A percentile compares a stretch with the other conserved stretches of the same genome.
Conservation (phyloP, 148 eudicot species). For the Fagopyrum esculentum region DNA sequence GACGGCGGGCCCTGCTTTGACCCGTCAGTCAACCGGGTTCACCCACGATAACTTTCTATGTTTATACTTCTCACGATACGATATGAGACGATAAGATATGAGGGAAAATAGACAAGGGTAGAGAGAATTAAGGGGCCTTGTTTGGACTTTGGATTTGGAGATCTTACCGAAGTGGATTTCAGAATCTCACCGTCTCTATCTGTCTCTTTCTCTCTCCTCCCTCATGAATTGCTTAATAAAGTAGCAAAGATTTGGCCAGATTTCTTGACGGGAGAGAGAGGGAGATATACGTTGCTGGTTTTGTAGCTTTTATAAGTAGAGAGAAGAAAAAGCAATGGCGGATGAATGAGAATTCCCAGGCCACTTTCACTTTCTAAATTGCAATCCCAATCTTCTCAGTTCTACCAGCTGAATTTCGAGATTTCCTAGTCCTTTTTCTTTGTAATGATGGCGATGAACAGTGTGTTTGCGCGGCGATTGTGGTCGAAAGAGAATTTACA, state of each 20-base stretch:
- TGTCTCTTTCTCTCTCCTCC: constrained; percentile 18
- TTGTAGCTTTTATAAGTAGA: neutral
- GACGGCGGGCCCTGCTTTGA: constrained; percentile 6
- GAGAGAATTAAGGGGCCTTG: constrained; percentile 1
- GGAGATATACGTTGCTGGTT: constrained; percentile 15
- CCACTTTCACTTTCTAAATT: neutral
- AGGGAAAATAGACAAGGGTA: neutral
- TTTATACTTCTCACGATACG: neutral
- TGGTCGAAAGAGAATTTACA: constrained; percentile 13
- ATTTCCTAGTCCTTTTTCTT: neutral
- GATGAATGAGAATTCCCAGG: neutral
- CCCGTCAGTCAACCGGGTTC: neutral
- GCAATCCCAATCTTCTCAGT: neutral
- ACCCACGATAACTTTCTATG: neutral
- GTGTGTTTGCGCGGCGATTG: constrained; percentile 22
- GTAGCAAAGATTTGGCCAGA: constrained; percentile 14
- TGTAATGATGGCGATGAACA: constrained; percentile 30
- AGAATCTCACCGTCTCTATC: constrained; percentile 31
- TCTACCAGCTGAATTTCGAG: too few relatives aligned
- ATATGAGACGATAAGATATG: neutral
- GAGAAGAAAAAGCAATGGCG: neutral
- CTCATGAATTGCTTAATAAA: constrained; percentile 16
- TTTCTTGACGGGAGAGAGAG: constrained; percentile 14
- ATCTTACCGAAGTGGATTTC: constrained; percentile 42
- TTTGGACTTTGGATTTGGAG: constrained; percentile 28